Base-by-base conservation (phyloP, 345 rosid species). In the Eucalyptus paniculata region DNA sequence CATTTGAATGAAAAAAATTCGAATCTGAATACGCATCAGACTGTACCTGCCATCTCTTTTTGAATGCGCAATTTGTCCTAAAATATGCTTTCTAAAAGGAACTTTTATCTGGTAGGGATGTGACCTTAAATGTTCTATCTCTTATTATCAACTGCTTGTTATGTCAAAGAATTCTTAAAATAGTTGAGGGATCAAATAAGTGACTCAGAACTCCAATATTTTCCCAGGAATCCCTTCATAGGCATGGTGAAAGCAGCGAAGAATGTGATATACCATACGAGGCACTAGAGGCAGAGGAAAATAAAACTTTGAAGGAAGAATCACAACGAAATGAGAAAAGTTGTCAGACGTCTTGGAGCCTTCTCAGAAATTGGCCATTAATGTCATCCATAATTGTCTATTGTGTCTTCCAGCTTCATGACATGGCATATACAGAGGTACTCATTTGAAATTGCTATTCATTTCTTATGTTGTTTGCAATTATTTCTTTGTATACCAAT, bases 391-490 rank as follows among this genome's bases (percentile, higher is more conserved):
- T 94, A 28, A 80, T 90, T 9, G 92, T 87, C 26, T 94, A 92
- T 88, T 94, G 95, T 88, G 91, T 94, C 47, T 94, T 94, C 91
- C 93, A 90, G 60, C 94, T 94, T 88, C 95, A 94, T 69, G 95
- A 94, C 88, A 94, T 94, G 95, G 95, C 95, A 9, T 94, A 94
- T 83, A 42, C 94, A 47, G 94, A 93, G 93, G 93, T 93, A 91
- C 49, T 67, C 8, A 4, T 58, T 86, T 37, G 49, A 40, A 24
- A 24, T 50, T 23, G 51, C 37, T 51, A 47, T 56, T 65, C 28
- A 2, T 88, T 19, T 30, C n/a, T 44, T 26, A 17, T 44, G 54
- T 11, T 65, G 82, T 69, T 58, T 32, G 53, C 86, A 77, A 69
- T 88, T 69, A 42, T 21, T 86, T 56, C 69, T n/a, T 6, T 42